Evolutionary conservation across 148 eudicot genomes (phyloP).

Genomic region (Polygonum aviculare): DNA sequence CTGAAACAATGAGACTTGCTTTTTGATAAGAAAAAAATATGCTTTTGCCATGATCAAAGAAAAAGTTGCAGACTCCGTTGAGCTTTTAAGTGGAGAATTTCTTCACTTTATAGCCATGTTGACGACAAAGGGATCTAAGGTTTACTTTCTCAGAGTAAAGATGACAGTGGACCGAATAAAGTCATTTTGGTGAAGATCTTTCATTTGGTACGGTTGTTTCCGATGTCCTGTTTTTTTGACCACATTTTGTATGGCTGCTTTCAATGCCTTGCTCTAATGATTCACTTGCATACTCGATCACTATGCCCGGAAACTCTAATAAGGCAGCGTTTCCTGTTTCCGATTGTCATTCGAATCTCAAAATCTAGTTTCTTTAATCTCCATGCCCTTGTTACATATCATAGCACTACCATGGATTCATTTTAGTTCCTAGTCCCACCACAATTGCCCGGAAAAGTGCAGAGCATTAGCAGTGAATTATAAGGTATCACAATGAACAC

Average conservation of each 20-base stretch:
- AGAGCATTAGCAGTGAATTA: neutral
- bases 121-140: neutral
- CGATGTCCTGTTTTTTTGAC: too few species aligned
- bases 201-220: too few species aligned
- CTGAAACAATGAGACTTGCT: conserved; percentile 4
- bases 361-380: too few species aligned
- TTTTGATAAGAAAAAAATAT: neutral
- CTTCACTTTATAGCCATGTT: neutral
- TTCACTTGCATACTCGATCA: too few species aligned
- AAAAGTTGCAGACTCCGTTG: neutral
- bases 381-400: too few species aligned
- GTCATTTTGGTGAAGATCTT: neutral
- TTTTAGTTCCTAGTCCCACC: too few species aligned
- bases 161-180: neutral
- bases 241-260: too few species aligned
- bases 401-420: too few species aligned
- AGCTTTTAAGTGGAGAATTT: neutral
- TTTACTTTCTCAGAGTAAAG: neutral
- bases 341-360: too few species aligned
- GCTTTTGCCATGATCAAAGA: neutral
- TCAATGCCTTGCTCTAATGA: too few species aligned
- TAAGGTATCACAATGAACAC: neutral
- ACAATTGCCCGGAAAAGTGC: neutral
- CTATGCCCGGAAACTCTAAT: too few species aligned
- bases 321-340: too few species aligned